Evolutionary conservation across 352 stramenopile species (phyloP).

Genomic region (Globisporangium nagaii): DNA sequence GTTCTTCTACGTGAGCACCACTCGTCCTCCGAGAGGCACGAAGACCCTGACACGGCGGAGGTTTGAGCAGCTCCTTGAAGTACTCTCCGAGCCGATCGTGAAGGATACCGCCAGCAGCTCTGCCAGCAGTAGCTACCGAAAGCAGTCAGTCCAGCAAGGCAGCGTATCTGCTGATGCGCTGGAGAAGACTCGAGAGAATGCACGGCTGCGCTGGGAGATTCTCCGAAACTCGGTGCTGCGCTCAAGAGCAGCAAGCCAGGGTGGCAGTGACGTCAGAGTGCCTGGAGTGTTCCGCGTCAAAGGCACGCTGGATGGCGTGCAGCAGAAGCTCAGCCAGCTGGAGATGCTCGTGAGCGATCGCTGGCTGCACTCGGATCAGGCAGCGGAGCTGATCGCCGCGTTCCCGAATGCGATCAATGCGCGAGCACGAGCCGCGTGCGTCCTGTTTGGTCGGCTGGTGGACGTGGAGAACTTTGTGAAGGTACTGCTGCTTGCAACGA

Average conservation of each 20-base stretch:
- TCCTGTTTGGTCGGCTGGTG: slow-evolving; percentile 59
- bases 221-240: slow-evolving; percentile 22
- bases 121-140: not conserved
- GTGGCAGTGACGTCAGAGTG: not conserved
- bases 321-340: slow-evolving; percentile 29
- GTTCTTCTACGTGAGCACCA: slow-evolving; percentile 86
- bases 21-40: slow-evolving; percentile 48
- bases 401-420: slow-evolving; percentile 47
- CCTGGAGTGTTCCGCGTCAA: slow-evolving; percentile 15
- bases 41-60: slow-evolving; percentile 37
- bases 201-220: slow-evolving; percentile 32
- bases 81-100: slow-evolving; percentile 10
- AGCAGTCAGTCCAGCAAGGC: not conserved
- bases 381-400: slow-evolving; percentile 24
- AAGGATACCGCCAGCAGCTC: not conserved
- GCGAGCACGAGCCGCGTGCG: slow-evolving; percentile 43
- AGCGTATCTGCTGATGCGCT: not conserved
- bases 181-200: slow-evolving; percentile 12
- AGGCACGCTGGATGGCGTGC: slow-evolving; percentile 16
- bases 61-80: slow-evolving; percentile 52
- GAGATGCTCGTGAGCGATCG: slow-evolving; percentile 47
- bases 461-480: slow-evolving; percentile 73
- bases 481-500: slow-evolving; percentile 13
- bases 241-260: not conserved
- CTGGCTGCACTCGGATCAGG: slow-evolving; percentile 49